Conservation (phyloP, 208 protist species). For the Naegleria lovaniensis region DNA sequence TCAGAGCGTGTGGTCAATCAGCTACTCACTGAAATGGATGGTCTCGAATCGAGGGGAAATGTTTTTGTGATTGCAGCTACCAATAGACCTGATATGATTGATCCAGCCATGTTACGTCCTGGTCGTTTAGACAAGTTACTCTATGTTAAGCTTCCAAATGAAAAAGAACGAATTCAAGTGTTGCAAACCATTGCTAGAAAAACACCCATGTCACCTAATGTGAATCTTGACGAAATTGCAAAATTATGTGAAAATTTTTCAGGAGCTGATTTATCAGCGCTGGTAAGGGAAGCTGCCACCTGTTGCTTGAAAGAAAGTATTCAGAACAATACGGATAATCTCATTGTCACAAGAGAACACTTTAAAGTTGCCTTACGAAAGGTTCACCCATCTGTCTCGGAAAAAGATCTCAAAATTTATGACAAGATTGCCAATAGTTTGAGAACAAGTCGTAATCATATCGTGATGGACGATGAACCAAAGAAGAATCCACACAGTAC, state of each 20-base stretch:
- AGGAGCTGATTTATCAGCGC: slow-evolving; percentile 82
- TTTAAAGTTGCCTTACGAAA: slow-evolving; percentile 2
- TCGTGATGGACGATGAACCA: not conserved
- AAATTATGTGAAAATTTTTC: slow-evolving; percentile 75
- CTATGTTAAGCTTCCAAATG: slow-evolving; percentile 86
- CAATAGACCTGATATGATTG: slow-evolving; percentile 96
- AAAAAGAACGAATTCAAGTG: slow-evolving; percentile 72
- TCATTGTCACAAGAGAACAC: not conserved
- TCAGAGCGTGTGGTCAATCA: slow-evolving; percentile 97
- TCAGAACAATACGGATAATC: not conserved
- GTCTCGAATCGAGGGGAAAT: slow-evolving; percentile 83
- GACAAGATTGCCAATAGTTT: not conserved
- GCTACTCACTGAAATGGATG: slow-evolving; percentile 98
- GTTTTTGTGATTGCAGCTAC: slow-evolving; percentile 97
- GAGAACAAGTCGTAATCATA: not conserved
- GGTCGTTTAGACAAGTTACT: slow-evolving; percentile 92
- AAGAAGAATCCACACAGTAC: not conserved
- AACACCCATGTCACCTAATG: slow-evolving; percentile 66
- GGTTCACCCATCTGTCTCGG: not conserved
- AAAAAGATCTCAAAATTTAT: not conserved
- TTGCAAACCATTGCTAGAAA: slow-evolving; percentile 73
- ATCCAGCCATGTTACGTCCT: slow-evolving; percentile 94
- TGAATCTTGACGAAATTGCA: slow-evolving; percentile 70
- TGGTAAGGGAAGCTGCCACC: slow-evolving; percentile 83
- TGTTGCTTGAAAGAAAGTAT: slow-evolving; percentile 19